Conservation (phyloP, 2,329 filamentous ascomycete species). For the Sordariomycetes sp. region DNA sequence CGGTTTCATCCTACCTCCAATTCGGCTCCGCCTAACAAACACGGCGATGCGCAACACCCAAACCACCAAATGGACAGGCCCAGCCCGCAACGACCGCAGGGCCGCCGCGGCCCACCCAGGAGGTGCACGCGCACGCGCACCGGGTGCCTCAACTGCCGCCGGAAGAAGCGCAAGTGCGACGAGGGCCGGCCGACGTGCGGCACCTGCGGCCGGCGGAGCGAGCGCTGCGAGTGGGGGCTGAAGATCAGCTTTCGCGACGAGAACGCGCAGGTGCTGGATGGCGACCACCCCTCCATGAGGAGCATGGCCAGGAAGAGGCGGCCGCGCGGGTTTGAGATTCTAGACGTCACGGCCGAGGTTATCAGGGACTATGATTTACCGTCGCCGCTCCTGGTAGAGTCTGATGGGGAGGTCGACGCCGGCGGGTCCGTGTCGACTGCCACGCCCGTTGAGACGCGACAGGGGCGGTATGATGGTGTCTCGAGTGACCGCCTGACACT, state of each 20-base stretch:
- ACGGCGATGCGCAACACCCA: neutral
- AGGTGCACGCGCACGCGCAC: slow-evolving; percentile 22
- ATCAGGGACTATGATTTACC: slow-evolving; percentile 22
- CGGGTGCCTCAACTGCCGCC: slow-evolving; percentile 25
- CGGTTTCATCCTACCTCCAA: neutral
- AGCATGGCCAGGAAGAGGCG: slow-evolving; percentile 12
- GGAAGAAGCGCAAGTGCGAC: slow-evolving; percentile 27
- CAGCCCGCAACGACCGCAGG: neutral
- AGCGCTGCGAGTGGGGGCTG: slow-evolving; percentile 24
- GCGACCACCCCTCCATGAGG: slow-evolving; percentile 23
- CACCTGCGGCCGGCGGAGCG: slow-evolving; percentile 19
- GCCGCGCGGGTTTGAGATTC: slow-evolving; percentile 20
- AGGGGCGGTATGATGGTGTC: neutral
- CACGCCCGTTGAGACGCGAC: neutral
- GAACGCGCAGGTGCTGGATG: slow-evolving; percentile 21
- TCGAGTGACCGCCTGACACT: neutral
- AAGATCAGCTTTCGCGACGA: slow-evolving; percentile 25
- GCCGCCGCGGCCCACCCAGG: slow-evolving; percentile 3
- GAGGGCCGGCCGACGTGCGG: slow-evolving; percentile 22
- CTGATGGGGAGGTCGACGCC: slow-evolving; percentile 4
- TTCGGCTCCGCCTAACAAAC: neutral
- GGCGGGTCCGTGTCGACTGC: neutral
- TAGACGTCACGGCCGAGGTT: slow-evolving; percentile 23
- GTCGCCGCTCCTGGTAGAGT: slow-evolving; percentile 9
- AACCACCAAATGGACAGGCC: neutral